phyloP scores from a whole-genome alignment of 805 yeast species.

The Zygosaccharomyces bisporus region DNA sequence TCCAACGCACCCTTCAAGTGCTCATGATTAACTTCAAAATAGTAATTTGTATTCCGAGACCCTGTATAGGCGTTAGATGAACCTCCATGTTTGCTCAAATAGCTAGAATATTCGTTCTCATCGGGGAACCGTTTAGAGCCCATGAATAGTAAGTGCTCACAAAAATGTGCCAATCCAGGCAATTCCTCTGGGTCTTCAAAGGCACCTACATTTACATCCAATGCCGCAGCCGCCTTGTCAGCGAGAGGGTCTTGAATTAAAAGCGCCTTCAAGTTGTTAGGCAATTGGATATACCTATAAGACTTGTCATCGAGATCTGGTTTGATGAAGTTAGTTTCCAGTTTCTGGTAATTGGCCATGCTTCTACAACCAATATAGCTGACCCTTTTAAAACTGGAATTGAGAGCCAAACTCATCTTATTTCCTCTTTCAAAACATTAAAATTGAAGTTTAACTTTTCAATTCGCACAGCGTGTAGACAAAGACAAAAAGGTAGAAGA shows the following conservation, averaged over 20 bases:
- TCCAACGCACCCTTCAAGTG: constrained; percentile 84
- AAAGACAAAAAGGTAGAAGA: not conserved
- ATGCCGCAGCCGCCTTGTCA: constrained; percentile 73
- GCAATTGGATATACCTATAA: constrained; percentile 60
- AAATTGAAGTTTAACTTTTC: constrained; percentile 1
- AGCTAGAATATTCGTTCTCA: constrained; percentile 75
- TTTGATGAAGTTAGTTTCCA: constrained; percentile 32
- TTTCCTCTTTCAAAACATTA: not conserved
- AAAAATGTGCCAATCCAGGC: constrained; percentile 78
- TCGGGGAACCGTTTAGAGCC: constrained; percentile 75
- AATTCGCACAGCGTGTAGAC: constrained; percentile 2
- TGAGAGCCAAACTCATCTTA: constrained; percentile 1
- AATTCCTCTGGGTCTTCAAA: constrained; percentile 60
- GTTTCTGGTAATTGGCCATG: constrained; percentile 16
- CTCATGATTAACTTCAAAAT: constrained; percentile 75
- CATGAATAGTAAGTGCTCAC: constrained; percentile 72
- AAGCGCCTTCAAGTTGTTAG: constrained; percentile 57
- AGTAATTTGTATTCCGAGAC: constrained; percentile 83
- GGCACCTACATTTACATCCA: constrained; percentile 76
- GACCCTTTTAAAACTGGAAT: not conserved
- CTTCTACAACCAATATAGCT: constrained; percentile 1
- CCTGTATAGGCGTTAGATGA: constrained; percentile 90
- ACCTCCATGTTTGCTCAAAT: constrained; percentile 80
- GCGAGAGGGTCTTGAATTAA: constrained; percentile 65
- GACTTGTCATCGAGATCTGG: constrained; percentile 65